A percentile compares a stretch with the other conserved stretches of the same genome.
These are phyloP conservation scores for Oemleria cerasiformis DNA, from an alignment of 306 rosid species.

Conservation along the genomic window DNA sequence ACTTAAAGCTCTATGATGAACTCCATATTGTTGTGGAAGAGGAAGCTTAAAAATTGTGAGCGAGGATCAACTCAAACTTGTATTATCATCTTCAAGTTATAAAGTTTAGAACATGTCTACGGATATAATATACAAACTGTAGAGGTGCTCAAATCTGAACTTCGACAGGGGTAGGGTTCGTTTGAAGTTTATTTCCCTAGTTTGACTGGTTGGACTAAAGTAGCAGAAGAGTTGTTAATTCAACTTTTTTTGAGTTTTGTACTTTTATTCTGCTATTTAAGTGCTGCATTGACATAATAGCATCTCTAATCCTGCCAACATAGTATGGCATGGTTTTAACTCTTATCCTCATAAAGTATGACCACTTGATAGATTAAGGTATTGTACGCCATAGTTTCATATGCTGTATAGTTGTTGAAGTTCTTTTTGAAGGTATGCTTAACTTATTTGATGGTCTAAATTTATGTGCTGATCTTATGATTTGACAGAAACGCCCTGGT, in stretches of 20 bases:
- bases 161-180: not conserved
- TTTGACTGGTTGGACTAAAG: not conserved
- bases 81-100: not conserved
- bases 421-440: not conserved
- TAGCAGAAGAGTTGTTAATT: not conserved
- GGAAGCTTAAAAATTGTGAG: too few species aligned
- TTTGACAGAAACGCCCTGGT: slow-evolving; percentile 75
- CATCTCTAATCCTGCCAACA: not conserved
- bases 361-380: not conserved
- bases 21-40: not conserved
- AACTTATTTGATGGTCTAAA: not conserved
- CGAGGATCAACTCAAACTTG: not conserved
- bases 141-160: not conserved
- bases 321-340: not conserved
- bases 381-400: not conserved
- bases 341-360: not conserved
- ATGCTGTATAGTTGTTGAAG: not conserved
- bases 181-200: not conserved
- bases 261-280: not conserved
- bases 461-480: slow-evolving; percentile 19
- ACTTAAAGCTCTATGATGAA: not conserved
- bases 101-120: not conserved
- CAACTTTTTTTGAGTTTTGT: not conserved
- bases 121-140: not conserved
- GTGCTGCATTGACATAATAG: not conserved